A percentile compares a stretch with the other conserved stretches of the same genome.
phyloP scores from a whole-genome alignment of 805 yeast genomes.

The Myxozyma geophila region DNA sequence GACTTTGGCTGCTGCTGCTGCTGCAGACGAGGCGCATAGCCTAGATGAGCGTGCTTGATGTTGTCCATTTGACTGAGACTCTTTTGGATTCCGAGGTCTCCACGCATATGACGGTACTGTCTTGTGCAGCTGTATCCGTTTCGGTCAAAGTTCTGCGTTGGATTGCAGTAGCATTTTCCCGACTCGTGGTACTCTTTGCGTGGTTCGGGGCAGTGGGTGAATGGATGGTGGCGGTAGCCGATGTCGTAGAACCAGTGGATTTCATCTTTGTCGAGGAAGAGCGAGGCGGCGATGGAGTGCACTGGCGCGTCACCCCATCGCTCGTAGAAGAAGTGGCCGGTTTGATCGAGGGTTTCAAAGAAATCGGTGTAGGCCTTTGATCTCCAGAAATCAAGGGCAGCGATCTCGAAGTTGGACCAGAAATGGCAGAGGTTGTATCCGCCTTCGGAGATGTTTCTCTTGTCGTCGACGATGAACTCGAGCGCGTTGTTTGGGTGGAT shows the following conservation, averaged over 20 bases:
- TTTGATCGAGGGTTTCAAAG: conserved; percentile 60
- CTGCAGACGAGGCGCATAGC: neutral
- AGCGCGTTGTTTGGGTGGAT: conserved; percentile 67
- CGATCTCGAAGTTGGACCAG: conserved; percentile 79
- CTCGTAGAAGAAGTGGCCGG: conserved; percentile 73
- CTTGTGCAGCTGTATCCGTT: conserved; percentile 24
- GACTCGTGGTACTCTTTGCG: conserved; percentile 25
- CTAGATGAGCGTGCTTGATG: neutral
- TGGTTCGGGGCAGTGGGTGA: conserved; percentile 36
- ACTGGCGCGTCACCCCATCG: conserved; percentile 84
- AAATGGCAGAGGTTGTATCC: conserved; percentile 76
- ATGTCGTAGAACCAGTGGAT: conserved; percentile 80
- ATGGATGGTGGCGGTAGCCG: conserved; percentile 67
- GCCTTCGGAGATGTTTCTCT: conserved; percentile 53
- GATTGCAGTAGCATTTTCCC: conserved; percentile 34
- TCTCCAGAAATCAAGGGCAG: conserved; percentile 61
- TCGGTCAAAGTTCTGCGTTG: conserved; percentile 29
- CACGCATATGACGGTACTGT: conserved; percentile 26
- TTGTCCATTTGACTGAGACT: neutral
- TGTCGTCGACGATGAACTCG: conserved; percentile 59
- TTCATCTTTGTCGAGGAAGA: conserved; percentile 62
- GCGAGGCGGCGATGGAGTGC: conserved; percentile 70
- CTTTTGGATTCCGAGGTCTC: conserved; percentile 13
- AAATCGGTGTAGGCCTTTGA: conserved; percentile 56
- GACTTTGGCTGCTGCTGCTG: neutral